Evolutionary conservation across 345 rosid genomes (phyloP).

Genomic region (Arabidopsis suecica): DNA sequence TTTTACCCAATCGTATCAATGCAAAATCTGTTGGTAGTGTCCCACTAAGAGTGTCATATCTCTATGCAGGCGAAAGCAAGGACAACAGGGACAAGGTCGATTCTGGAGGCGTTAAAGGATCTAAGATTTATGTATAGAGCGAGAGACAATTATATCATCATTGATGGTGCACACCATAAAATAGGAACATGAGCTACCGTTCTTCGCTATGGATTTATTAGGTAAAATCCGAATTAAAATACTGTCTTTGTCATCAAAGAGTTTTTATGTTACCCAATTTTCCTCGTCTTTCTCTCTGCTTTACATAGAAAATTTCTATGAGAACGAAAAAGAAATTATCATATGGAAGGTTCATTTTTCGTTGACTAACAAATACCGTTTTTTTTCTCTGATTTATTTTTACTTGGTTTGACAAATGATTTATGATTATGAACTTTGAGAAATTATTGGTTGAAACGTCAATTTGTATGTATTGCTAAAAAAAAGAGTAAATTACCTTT

Average conservation of each 20-base stretch:
- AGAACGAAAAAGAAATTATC: background rate
- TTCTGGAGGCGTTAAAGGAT: conserved; percentile 59
- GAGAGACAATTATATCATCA: conserved; percentile 38
- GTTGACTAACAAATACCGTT: conserved; percentile 8
- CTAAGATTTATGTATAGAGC: conserved; percentile 35
- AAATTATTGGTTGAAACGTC: conserved; percentile 27
- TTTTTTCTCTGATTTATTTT: background rate
- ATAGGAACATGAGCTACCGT: conserved; percentile 26
- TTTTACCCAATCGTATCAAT: background rate
- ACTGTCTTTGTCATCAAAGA: conserved; percentile 22
- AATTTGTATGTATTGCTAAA: background rate
- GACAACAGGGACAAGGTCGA: conserved; percentile 71
- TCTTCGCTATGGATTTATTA: conserved; percentile 34
- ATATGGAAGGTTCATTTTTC: background rate
- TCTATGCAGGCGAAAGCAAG: conserved; percentile 76
- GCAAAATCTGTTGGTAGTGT: conserved; percentile 13
- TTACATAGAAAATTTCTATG: background rate
- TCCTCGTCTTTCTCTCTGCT: conserved; percentile 20
- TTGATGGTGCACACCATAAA: conserved; percentile 37
- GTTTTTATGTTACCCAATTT: conserved; percentile 29
- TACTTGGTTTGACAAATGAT: background rate
- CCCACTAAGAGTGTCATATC: background rate
- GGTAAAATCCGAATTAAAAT: conserved; percentile 23
- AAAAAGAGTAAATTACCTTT: conserved; percentile 13
- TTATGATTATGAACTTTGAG: background rate